phyloP scores from a whole-genome alignment of 305 asterid species.

The Fraxinus nigra region DNA sequence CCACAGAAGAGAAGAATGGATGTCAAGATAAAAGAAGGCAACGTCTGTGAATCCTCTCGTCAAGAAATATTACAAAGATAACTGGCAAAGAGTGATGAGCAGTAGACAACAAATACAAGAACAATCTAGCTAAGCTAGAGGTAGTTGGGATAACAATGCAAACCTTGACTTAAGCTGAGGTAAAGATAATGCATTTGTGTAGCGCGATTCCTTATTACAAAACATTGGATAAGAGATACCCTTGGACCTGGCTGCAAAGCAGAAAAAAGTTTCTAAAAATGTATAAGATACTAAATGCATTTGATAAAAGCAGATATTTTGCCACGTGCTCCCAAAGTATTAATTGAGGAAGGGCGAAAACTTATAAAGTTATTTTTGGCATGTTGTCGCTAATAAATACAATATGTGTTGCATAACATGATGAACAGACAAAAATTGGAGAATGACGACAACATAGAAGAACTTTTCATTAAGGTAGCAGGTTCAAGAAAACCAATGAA shows the following conservation, averaged over 20 bases:
- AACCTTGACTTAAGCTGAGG: slow-evolving; percentile 78
- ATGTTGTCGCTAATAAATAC: neutral
- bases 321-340: neutral
- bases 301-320: neutral
- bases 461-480: neutral
- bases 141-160: slow-evolving; percentile 10
- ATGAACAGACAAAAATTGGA: neutral
- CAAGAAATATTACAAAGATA: neutral
- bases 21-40: slow-evolving; percentile 12
- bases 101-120: neutral
- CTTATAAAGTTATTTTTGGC: neutral
- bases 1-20: slow-evolving; percentile 24
- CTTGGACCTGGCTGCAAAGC: slow-evolving; percentile 92
- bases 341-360: neutral
- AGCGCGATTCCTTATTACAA: slow-evolving; percentile 71
- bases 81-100: neutral
- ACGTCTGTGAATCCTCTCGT: neutral
- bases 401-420: neutral
- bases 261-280: slow-evolving; percentile 6
- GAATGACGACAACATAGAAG: neutral
- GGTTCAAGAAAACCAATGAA: neutral
- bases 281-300: neutral
- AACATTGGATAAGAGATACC: slow-evolving; percentile 74
- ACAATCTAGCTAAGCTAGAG: neutral
- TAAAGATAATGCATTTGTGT: slow-evolving; percentile 70